Conservation (phyloP, 257 asterid species). For the Schizonepeta tenuifolia region DNA sequence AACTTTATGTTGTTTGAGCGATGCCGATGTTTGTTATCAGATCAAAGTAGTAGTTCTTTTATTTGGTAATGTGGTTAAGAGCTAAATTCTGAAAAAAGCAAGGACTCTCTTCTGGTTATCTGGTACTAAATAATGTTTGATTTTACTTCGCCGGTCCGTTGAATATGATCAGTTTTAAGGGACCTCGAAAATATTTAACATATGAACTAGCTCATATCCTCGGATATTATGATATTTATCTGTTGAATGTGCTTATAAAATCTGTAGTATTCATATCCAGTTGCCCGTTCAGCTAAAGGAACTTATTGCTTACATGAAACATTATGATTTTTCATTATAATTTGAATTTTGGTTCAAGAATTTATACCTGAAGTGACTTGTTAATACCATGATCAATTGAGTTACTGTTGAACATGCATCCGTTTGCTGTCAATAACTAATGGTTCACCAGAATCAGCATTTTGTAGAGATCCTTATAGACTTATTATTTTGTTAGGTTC, state of each 20-base stretch:
- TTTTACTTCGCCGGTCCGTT: too few relatives aligned
- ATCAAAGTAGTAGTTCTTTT: not conserved
- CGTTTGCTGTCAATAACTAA: not conserved
- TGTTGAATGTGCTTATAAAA: slow-evolving; percentile 19
- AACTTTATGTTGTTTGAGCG: not conserved
- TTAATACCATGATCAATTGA: not conserved
- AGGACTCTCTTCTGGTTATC: not conserved
- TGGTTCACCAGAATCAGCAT: slow-evolving; percentile 3
- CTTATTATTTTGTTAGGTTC: slow-evolving; percentile 53
- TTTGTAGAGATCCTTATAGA: slow-evolving; percentile 16
- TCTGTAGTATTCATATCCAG: not conserved
- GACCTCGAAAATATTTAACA: too few relatives aligned
- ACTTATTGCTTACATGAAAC: not conserved
- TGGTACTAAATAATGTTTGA: too few relatives aligned
- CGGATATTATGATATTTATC: slow-evolving; percentile 1
- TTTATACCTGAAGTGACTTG: not conserved
- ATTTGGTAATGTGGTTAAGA: not conserved
- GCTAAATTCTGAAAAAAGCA: slow-evolving; percentile 13
- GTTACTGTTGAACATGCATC: not conserved
- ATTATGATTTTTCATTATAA: not conserved
- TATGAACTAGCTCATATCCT: not conserved
- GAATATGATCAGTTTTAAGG: not conserved
- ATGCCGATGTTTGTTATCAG: slow-evolving; percentile 1
- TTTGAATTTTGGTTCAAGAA: not conserved
- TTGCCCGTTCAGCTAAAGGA: slow-evolving; percentile 2